Conservation (phyloP, 75 land plant species). For the Sequoiadendron giganteum region DNA sequence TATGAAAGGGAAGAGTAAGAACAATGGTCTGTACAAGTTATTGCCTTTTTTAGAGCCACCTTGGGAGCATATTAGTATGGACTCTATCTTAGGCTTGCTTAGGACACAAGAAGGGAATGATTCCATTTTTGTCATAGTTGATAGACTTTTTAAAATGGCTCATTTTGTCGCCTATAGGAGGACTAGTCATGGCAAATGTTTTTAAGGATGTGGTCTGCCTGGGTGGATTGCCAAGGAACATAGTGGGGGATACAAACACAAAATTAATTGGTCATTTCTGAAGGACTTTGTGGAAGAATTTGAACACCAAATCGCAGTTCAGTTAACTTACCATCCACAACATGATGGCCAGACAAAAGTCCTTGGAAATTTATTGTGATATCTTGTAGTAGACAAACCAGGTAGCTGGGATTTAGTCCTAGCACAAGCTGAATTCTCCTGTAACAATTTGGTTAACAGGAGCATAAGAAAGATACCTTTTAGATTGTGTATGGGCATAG, state of each 20-base stretch:
- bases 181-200: not conserved
- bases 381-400: not conserved
- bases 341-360: not conserved
- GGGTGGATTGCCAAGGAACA: slow-evolving; percentile 14
- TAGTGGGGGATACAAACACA: slow-evolving; percentile 21
- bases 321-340: not conserved
- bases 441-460: not conserved
- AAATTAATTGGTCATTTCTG: slow-evolving; percentile 24
- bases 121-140: slow-evolving; percentile 19
- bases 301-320: not conserved
- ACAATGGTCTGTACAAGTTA: not conserved
- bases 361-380: not conserved
- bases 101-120: slow-evolving; percentile 3
- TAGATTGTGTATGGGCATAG: not conserved
- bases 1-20: not conserved
- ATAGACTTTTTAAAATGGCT: slow-evolving; percentile 15
- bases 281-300: not conserved
- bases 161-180: slow-evolving; percentile 9
- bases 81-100: slow-evolving; percentile 11
- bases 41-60: not conserved
- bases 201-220: slow-evolving; percentile 5
- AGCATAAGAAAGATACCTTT: not conserved
- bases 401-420: not conserved
- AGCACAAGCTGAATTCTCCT: not conserved
- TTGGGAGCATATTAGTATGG: slow-evolving; percentile 10